Evolutionary conservation across 805 yeast species (phyloP), one percentile per base, ranked within the genome.

Genomic region (Dipodascopsis uninucleata): DNA sequence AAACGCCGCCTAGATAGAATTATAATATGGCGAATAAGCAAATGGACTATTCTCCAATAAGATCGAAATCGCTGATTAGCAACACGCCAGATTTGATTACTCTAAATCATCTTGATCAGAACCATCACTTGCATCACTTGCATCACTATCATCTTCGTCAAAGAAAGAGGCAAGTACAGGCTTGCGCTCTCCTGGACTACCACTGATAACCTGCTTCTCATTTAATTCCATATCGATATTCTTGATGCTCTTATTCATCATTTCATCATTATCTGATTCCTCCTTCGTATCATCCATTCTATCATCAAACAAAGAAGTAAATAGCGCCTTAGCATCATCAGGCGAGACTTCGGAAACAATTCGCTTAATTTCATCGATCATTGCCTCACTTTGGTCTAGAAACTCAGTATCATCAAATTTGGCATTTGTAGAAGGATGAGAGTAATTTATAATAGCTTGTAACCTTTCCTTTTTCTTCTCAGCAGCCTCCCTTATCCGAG

Each of bases 331-430:
- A 7, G 29, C 47, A 16, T 14, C 28, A 18, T 9, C 16, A 21
- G 25, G 22, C 20, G 52, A 28, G 1, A 36, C 52, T 4, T 41
- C 46, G 5, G 52, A 57, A 1, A 64, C 66, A 4, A 64, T 44
- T 2, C 55, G 52, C 31, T 63, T 53, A 2, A 72, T 61, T 20
- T 66, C 69, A 7, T 65, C 65, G 29, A 65, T 45, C 39, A 67
- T 60, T n/a, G 50, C 56, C 31, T 73, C 75, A n/a, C 64, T 43
- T 17, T 67, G 68, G 7, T 71, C 71, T n/a, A 71, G 45, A 37
- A 57, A 64, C 43, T 61, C 54, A 5, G 61, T 59, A 41, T 72
- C 73, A 10, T 64, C 69, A 53, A 61, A 70, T 50, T 63, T 64
- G 24, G 60, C 54, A 18, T 58, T 58, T 41, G 59, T 57, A 24